These are phyloP conservation scores for Rhizoctonia solani DNA, from an alignment of 1,284 basidiomycete species.

Conservation along the genomic window DNA sequence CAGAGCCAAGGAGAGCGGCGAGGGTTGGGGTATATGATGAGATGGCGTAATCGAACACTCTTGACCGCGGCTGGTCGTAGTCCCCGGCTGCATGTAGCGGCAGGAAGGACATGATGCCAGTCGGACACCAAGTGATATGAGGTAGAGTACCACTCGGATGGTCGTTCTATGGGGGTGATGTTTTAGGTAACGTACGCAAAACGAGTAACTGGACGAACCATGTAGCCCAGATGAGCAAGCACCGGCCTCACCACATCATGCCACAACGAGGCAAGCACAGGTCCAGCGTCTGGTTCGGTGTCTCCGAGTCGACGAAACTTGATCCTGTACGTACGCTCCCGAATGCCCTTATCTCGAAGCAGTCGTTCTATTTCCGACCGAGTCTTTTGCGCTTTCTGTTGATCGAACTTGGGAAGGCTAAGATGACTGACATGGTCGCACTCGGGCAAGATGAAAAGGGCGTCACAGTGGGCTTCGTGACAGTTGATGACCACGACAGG, in stretches of 20 bases:
- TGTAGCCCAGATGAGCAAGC: neutral
- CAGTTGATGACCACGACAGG: no score
- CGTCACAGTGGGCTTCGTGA: no score
- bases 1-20: no score
- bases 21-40: no score
- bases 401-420: slow-evolving; percentile 11
- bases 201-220: neutral
- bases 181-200: neutral
- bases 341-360: neutral
- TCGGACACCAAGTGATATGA: neutral
- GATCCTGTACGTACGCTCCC: no score
- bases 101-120: neutral
- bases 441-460: no score
- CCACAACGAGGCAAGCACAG: no score
- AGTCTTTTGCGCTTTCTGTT: slow-evolving; percentile 29
- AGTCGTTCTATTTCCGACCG: slow-evolving; percentile 35
- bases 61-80: neutral
- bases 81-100: neutral
- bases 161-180: neutral
- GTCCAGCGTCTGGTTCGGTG: no score
- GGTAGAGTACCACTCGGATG: neutral
- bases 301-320: no score
- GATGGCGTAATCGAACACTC: no score
- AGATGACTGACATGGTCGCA: no score
- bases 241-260: no score